Base-by-base conservation (phyloP, 345 rosid genomes). In the Cardamine occulta region DNA sequence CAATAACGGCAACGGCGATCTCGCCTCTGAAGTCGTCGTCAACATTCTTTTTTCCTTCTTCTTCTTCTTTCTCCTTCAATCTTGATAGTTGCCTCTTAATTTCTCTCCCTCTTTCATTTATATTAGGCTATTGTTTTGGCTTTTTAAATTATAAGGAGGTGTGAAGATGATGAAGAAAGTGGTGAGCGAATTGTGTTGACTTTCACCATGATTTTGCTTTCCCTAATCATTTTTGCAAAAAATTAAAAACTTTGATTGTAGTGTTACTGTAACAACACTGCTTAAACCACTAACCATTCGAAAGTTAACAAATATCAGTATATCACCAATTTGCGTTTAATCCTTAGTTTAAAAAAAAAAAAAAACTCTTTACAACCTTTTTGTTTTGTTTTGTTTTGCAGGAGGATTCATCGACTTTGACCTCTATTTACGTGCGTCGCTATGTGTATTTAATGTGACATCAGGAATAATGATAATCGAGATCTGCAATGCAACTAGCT, bases 1-100 rank as follows among this genome's bases (percentile, higher is more conserved):
- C 66, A 83, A 68, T 39, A 79, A 60, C 10, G 96, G 89, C 4
- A 81, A n/a, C 14, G 87, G 90, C 1, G 88, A 63, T 59, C 81
- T 83, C 58, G 73, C 56, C 62, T 81, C 74, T 10, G 83, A 67
- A 58, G 74, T 78, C 66, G 75, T 72, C 72, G 72, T 56, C 62
- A 76, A 71, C 80, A 71, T 77, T 45, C 4, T 54, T 68, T 69
- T 79, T 18, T 83, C 34, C 19, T 82, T 32, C 32, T 31, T 31
- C 32, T 31, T 19, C 19, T 19, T 19, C 19, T 19, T 19, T 19
- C 19, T 19, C 19, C 19, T 19, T 55, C 69, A 47, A 29, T 45
- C 55, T 68, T 52, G 31, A 17, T 34, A 31, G 8, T 59, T 49
- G 2, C 29, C 34, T 63, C 28, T 52, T 28, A 5, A 8, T 51